Base-by-base conservation (phyloP, 2,329 filamentous ascomycete species). In the Periconia sp. region DNA sequence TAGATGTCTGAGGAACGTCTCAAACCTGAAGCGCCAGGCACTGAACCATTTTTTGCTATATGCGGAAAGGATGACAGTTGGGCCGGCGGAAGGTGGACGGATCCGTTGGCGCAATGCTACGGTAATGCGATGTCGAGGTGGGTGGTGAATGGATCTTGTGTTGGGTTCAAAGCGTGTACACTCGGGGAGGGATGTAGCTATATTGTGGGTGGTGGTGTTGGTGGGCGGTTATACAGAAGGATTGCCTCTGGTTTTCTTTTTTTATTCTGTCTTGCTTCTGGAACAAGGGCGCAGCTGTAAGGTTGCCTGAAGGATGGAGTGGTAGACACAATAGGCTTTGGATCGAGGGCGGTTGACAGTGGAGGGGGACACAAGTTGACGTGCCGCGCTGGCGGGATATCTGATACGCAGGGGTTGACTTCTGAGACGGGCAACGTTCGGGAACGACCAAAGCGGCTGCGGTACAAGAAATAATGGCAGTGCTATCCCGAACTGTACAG, bases 1-100 rank as follows among this genome's bases (percentile, higher is more conserved):
- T 63, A 60, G 62, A 55, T 68, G 71, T 73, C 59, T 66, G 69
- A 73, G 64, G 65, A 66, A 62, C 65, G 71, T 74, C 68, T 74
- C 71, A 74, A 65, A 69, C 62, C 62, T 72, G 70, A 68, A 72
- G 68, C 69, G 69, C 61, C 59, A 71, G 66, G 66, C 69, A 68
- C 59, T 61, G 53, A 68, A 72, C 46, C 70, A 73, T 74, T 62
- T 63, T 69, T 60, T 60, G 50, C 56, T 60, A 37, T 37, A 37
- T 52, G 61, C 49, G 55, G 50, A 41, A 27, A 55, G 52, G 59
- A 54, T 59, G 58, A 49, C 52, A 50, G 42, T 56, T 50, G 53
- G 58, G 17, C 18, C 42, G 43, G 17, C 45, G 13, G 45, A 19
- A 19, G 14, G 23, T 10, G 3, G 23, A 27, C 23, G 23, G 23